Percentiles rank a stretch among this genome's conserved stretches.
These are phyloP conservation scores for Tulasnella sp. DNA, from an alignment of 768 basidiomycete genomes.

Conservation along the genomic window DNA sequence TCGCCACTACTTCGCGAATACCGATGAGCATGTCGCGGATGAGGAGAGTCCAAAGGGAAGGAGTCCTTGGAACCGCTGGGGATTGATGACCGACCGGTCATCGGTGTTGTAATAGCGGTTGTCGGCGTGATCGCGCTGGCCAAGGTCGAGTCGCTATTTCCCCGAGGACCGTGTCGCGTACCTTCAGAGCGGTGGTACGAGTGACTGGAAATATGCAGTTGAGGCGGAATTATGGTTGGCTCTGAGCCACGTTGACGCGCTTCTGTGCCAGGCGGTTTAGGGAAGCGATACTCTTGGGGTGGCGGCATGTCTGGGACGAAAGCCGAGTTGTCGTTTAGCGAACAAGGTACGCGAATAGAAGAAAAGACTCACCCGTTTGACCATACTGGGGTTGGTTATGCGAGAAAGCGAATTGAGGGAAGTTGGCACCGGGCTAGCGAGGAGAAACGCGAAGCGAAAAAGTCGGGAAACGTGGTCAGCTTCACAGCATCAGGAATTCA, in stretches of 20 bases:
- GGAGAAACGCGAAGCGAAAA: neutral
- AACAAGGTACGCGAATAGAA: neutral
- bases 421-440: neutral
- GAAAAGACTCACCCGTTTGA: neutral
- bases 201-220: neutral
- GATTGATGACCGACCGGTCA: neutral
- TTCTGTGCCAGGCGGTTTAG: neutral
- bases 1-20: neutral
- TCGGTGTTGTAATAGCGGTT: neutral
- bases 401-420: neutral
- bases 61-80: constrained; percentile 2
- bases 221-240: neutral
- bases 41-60: neutral
- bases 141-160: neutral
- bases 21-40: neutral
- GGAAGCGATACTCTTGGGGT: neutral
- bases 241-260: neutral
- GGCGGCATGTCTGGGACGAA: neutral
- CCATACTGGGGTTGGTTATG: neutral
- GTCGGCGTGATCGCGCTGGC: constrained; percentile 1
- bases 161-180: neutral
- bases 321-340: neutral
- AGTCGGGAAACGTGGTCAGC: neutral
- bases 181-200: neutral
- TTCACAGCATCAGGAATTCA: neutral